phyloP scores from a whole-genome alignment of 257 asterid genomes.

The Capsicum baccatum region DNA sequence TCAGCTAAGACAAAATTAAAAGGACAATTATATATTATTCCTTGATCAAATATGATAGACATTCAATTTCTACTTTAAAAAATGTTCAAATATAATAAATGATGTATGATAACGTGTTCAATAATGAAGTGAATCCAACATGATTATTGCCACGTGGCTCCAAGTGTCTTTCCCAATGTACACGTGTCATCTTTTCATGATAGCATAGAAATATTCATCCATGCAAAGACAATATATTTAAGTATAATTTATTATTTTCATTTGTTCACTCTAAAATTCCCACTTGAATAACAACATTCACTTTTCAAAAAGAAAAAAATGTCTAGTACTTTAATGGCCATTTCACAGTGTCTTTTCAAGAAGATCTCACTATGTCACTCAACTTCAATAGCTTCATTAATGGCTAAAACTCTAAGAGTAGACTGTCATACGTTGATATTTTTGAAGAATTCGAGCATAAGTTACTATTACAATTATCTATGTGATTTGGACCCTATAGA shows the following conservation, averaged over 20 bases:
- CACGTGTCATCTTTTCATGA: background rate
- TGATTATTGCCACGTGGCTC: background rate
- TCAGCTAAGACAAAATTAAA: too few species aligned
- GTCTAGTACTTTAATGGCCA: background rate
- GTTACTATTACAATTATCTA: background rate
- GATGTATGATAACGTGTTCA: background rate
- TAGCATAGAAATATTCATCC: background rate
- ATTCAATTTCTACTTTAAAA: too few species aligned
- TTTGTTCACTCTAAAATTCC: background rate
- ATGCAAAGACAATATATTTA: background rate
- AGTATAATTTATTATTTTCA: background rate
- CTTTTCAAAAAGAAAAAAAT: background rate
- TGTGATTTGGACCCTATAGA: background rate
- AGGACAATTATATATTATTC: too few species aligned
- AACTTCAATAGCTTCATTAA: background rate
- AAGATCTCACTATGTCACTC: background rate
- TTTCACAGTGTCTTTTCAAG: background rate
- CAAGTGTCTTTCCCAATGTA: background rate
- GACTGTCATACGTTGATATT: too few species aligned
- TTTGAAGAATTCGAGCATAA: too few species aligned
- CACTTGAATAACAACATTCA: background rate
- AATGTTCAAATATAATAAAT: too few species aligned
- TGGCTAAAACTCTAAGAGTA: background rate
- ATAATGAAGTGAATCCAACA: background rate
- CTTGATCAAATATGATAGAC: too few species aligned